These are phyloP conservation scores for Kwoniella dendrophila DNA, from an alignment of 768 basidiomycete genomes.

Conservation along the genomic window DNA sequence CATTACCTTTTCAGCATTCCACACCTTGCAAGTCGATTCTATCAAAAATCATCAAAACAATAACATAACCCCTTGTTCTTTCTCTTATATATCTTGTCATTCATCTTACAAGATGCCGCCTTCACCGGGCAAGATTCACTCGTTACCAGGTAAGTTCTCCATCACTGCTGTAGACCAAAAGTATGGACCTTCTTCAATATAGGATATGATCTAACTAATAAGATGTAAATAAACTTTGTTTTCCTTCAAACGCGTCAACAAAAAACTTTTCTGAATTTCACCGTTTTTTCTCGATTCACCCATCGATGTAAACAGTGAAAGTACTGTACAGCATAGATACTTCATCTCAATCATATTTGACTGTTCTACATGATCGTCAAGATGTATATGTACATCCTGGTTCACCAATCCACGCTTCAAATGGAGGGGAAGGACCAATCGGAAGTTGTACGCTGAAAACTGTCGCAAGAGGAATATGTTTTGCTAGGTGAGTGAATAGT, in stretches of 20 bases:
- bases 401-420: conserved; percentile 2
- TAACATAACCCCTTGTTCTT: neutral
- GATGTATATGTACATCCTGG: conserved; percentile 45
- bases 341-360: conserved; percentile 42
- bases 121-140: conserved; percentile 47
- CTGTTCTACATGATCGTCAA: conserved; percentile 39
- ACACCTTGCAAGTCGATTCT: too few relatives aligned
- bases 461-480: conserved; percentile 45
- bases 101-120: conserved; percentile 33
- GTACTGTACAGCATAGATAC: conserved; percentile 46
- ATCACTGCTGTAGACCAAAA: neutral
- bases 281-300: neutral
- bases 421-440: conserved; percentile 12
- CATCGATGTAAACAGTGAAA: conserved; percentile 35
- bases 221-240: conserved; percentile 1
- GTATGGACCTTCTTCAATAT: neutral
- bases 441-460: conserved; percentile 44
- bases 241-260: conserved; percentile 11
- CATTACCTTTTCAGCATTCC: conserved; percentile 1
- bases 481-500: conserved; percentile 36
- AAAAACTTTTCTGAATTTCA: too few relatives aligned
- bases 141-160: conserved; percentile 36
- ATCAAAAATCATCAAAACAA: too few relatives aligned
- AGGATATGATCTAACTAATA: neutral
- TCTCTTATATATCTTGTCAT: neutral